Conservation (phyloP, 2,329 filamentous ascomycete genomes). For the Endoconidiophora laricicola region DNA sequence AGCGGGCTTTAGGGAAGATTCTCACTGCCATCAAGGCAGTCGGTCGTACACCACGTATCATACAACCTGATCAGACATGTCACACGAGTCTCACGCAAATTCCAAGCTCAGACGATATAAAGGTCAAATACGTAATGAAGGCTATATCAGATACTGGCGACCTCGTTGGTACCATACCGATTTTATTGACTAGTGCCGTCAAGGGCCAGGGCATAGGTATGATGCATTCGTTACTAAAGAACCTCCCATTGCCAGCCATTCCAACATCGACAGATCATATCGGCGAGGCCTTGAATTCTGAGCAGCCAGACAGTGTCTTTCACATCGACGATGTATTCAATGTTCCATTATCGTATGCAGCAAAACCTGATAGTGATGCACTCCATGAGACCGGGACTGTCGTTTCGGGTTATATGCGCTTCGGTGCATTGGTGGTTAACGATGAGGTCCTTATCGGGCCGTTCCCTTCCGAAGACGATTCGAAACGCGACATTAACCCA, state of each 20-base stretch:
- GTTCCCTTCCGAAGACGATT: slow-evolving; percentile 39
- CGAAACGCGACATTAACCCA: slow-evolving; percentile 17
- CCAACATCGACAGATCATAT: slow-evolving; percentile 38
- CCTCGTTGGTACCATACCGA: slow-evolving; percentile 44
- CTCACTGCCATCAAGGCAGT: slow-evolving; percentile 62
- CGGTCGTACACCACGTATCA: slow-evolving; percentile 56
- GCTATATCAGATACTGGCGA: slow-evolving; percentile 29
- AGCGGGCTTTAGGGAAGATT: slow-evolving; percentile 53
- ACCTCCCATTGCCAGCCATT: slow-evolving; percentile 49
- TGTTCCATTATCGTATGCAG: slow-evolving; percentile 43
- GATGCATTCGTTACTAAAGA: slow-evolving; percentile 64
- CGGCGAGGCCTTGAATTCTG: slow-evolving; percentile 38
- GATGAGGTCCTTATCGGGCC: slow-evolving; percentile 68
- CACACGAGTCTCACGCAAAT: slow-evolving; percentile 39
- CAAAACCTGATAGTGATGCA: slow-evolving; percentile 15
- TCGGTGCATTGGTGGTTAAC: slow-evolving; percentile 60
- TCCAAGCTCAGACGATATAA: slow-evolving; percentile 35
- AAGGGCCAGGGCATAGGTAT: slow-evolving; percentile 68
- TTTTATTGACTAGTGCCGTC: slow-evolving; percentile 74
- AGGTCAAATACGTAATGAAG: slow-evolving; percentile 39
- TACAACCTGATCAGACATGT: slow-evolving; percentile 39
- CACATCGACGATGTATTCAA: slow-evolving; percentile 85
- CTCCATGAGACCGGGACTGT: slow-evolving; percentile 45
- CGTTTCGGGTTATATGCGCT: slow-evolving; percentile 69
- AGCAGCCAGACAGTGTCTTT: slow-evolving; percentile 52